Percentiles rank a stretch among this genome's conserved stretches.
phyloP scores from a whole-genome alignment of 1,284 basidiomycete species.

The Cryptococcus sp. region DNA sequence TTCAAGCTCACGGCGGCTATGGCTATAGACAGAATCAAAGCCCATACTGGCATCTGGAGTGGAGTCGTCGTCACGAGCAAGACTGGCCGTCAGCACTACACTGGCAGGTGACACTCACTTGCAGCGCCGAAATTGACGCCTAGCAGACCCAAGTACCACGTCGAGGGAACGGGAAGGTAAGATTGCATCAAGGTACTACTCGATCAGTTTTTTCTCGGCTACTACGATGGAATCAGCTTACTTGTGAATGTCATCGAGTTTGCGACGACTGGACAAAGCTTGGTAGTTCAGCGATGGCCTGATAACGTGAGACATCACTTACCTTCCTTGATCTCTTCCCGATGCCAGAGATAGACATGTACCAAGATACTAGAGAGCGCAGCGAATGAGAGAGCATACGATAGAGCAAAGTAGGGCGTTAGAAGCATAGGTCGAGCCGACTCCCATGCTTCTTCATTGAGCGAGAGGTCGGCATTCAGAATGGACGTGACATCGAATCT shows the following conservation, averaged over 20 bases:
- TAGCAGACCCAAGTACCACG: constrained; percentile 45
- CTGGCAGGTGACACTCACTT: constrained; percentile 17
- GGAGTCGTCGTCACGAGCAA: constrained; percentile 50
- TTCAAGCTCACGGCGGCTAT: constrained; percentile 42
- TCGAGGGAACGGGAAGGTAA: constrained; percentile 41
- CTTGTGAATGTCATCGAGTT: constrained; percentile 47
- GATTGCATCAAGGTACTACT: constrained; percentile 43
- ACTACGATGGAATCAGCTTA: constrained; percentile 6
- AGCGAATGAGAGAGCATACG: constrained; percentile 51
- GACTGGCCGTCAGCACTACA: constrained; percentile 16
- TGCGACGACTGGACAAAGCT: constrained; percentile 44
- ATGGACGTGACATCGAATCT: constrained; percentile 49
- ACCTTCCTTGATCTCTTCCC: constrained; percentile 50
- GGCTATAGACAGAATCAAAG: constrained; percentile 48
- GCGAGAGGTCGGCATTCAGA: constrained; percentile 46
- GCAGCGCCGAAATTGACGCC: constrained; percentile 41
- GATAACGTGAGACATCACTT: background rate
- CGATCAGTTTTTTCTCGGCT: background rate
- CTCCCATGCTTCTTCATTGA: constrained; percentile 49
- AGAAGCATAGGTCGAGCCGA: constrained; percentile 48
- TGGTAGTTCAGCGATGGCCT: background rate
- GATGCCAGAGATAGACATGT: constrained; percentile 53
- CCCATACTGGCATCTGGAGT: constrained; percentile 53
- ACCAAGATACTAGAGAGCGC: constrained; percentile 51
- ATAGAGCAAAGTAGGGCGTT: constrained; percentile 51